Evolutionary conservation across 2,329 filamentous ascomycete species (phyloP).

Genomic region (Orbilia oligospora): DNA sequence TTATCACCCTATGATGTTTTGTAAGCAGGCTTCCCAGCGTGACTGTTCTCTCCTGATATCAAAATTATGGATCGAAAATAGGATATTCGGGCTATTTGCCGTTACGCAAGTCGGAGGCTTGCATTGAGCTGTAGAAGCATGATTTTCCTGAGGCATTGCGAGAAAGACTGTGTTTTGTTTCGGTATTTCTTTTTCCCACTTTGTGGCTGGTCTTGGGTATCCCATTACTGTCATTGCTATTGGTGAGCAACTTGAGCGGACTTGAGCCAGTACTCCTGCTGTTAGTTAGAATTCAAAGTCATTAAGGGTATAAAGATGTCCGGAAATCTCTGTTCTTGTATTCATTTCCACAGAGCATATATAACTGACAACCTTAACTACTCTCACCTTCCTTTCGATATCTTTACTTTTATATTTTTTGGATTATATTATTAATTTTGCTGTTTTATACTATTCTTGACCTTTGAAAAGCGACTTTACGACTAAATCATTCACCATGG

Average conservation of each 20-base stretch:
- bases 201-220: neutral
- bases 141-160: neutral
- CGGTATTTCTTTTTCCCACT: neutral
- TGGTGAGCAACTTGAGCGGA: neutral
- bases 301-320: slow-evolving; percentile 11
- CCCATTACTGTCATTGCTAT: neutral
- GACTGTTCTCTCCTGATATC: neutral
- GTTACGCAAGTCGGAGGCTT: slow-evolving; percentile 29
- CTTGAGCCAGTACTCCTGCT: neutral
- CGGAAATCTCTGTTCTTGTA: neutral
- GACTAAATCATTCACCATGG: slow-evolving; percentile 26
- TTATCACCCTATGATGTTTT: slow-evolving; percentile 2
- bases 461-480: neutral
- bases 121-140: neutral
- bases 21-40: neutral
- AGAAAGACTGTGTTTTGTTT: neutral
- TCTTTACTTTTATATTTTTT: neutral
- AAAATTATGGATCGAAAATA: neutral
- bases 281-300: neutral
- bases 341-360: neutral
- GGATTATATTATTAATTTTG: slow-evolving; percentile 7
- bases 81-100: neutral
- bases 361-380: neutral
- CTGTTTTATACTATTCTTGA: neutral
- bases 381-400: slow-evolving; percentile 8